Conservation (phyloP, 2,329 filamentous ascomycete genomes). For the Aspergillus novoparasiticus region DNA sequence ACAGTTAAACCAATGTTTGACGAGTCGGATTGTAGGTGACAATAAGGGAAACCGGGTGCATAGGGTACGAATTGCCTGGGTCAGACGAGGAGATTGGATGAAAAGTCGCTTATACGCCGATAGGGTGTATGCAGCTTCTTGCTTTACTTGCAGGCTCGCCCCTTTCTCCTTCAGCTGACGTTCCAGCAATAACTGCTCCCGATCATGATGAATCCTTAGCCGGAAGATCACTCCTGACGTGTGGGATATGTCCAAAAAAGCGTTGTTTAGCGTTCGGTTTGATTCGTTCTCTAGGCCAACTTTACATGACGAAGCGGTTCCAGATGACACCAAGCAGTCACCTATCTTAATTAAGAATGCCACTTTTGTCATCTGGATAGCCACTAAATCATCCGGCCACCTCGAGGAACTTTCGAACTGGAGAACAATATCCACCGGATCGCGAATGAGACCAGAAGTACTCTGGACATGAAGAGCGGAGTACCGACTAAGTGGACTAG, state of each 20-base stretch:
- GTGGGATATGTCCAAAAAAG: conserved; percentile 80
- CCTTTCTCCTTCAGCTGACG: conserved; percentile 75
- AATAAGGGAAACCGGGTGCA: conserved; percentile 79
- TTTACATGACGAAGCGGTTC: conserved; percentile 64
- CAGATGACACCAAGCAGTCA: conserved; percentile 67
- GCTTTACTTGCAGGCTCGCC: conserved; percentile 64
- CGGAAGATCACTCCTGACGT: conserved; percentile 74
- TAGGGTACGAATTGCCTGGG: conserved; percentile 76
- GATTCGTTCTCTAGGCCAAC: conserved; percentile 80
- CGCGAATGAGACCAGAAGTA: conserved; percentile 23
- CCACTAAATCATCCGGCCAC: conserved; percentile 89
- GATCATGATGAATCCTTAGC: conserved; percentile 83
- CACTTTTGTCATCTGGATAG: conserved; percentile 91
- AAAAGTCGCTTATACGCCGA: conserved; percentile 72
- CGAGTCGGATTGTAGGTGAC: conserved; percentile 78
- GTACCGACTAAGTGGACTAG: conserved; percentile 73
- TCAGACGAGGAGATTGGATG: conserved; percentile 73
- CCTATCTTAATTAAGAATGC: conserved; percentile 79
- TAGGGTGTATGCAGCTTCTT: conserved; percentile 70
- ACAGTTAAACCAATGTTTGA: conserved; percentile 85
- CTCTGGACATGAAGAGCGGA: conserved; percentile 51
- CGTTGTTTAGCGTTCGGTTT: conserved; percentile 71
- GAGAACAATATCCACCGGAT: conserved; percentile 75
- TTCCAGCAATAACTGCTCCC: conserved; percentile 79
- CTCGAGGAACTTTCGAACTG: conserved; percentile 91